phyloP scores from a whole-genome alignment of 345 rosid species.

The Eucalyptus polyanthemos region DNA sequence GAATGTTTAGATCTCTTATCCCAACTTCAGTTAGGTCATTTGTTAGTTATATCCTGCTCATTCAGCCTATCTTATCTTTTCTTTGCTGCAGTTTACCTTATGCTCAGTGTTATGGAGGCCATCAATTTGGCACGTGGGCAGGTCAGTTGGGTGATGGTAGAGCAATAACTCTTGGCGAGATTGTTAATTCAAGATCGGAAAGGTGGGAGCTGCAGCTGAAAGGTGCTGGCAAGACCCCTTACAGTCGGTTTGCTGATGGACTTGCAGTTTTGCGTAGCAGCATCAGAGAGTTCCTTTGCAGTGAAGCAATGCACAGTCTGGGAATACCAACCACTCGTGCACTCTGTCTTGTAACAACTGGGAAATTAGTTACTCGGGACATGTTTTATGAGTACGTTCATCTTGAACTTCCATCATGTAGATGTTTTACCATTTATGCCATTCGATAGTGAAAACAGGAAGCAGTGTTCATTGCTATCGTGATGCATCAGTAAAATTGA shows the following conservation, averaged over 20 bases:
- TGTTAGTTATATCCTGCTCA: background rate
- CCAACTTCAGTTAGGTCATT: background rate
- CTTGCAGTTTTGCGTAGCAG: conserved; percentile 96
- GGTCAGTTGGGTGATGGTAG: conserved; percentile 99
- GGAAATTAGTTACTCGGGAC: conserved; percentile 85
- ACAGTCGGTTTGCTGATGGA: conserved; percentile 97
- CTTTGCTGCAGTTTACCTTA: conserved; percentile 48
- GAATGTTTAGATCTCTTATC: background rate
- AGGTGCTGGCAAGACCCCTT: conserved; percentile 95
- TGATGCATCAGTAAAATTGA: background rate
- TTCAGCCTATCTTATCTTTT: background rate
- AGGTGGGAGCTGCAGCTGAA: conserved; percentile 99
- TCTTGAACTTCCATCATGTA: background rate
- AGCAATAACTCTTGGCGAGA: conserved; percentile 87
- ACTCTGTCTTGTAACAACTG: conserved; percentile 85
- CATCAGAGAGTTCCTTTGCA: conserved; percentile 89
- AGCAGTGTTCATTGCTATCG: background rate
- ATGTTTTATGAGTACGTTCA: conserved; percentile 96
- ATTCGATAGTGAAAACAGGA: background rate
- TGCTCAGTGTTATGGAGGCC: conserved; percentile 97
- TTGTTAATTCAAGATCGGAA: conserved; percentile 67
- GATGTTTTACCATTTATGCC: background rate
- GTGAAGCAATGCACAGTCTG: conserved; percentile 87
- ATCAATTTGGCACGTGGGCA: conserved; percentile 98
- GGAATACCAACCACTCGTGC: conserved; percentile 98